A percentile compares a stretch with the other conserved stretches of the same genome.
phyloP scores from a whole-genome alignment of 345 rosid species.

The Gynandropsis gynandra region DNA sequence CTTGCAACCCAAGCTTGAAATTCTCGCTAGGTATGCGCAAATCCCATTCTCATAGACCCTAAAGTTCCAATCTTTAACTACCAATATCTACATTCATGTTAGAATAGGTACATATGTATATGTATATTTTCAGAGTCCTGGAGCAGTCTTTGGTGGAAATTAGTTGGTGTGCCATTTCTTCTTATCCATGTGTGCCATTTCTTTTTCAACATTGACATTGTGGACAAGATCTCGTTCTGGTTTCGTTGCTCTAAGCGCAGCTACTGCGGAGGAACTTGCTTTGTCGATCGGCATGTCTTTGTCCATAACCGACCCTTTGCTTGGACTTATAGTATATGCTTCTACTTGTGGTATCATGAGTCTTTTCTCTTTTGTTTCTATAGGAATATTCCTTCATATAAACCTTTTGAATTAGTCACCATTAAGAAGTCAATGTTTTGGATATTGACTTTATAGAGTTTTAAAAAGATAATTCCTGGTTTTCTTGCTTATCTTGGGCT shows the following conservation, averaged over 20 bases:
- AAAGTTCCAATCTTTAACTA: constrained; percentile 18
- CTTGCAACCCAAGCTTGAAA: constrained; percentile 76
- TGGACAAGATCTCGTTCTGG: constrained; percentile 23
- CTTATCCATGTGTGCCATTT: constrained; percentile 4
- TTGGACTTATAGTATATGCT: constrained; percentile 13
- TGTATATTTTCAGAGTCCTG: constrained; percentile 7
- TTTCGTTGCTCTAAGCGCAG: constrained; percentile 10
- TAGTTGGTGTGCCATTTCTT: constrained; percentile 5
- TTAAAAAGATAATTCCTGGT: not conserved
- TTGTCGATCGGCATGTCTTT: constrained; percentile 23
- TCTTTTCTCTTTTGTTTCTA: constrained; percentile 15
- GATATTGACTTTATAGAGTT: constrained; percentile 22
- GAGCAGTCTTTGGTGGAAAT: not conserved
- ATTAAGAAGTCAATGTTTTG: constrained; percentile 10
- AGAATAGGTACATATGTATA: no score
- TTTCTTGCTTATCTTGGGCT: constrained; percentile 16
- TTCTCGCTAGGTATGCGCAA: constrained; percentile 47
- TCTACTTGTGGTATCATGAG: constrained; percentile 24
- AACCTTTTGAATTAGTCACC: constrained; percentile 24
- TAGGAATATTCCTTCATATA: constrained; percentile 25
- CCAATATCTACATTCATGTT: constrained; percentile 9
- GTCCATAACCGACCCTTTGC: constrained; percentile 12
- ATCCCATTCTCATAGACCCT: constrained; percentile 2
- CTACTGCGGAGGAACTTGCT: constrained; percentile 20
- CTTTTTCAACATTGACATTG: constrained; percentile 27